These are phyloP conservation scores for Blastomyces silverae DNA, from an alignment of 2,329 filamentous ascomycete genomes.

Conservation along the genomic window DNA sequence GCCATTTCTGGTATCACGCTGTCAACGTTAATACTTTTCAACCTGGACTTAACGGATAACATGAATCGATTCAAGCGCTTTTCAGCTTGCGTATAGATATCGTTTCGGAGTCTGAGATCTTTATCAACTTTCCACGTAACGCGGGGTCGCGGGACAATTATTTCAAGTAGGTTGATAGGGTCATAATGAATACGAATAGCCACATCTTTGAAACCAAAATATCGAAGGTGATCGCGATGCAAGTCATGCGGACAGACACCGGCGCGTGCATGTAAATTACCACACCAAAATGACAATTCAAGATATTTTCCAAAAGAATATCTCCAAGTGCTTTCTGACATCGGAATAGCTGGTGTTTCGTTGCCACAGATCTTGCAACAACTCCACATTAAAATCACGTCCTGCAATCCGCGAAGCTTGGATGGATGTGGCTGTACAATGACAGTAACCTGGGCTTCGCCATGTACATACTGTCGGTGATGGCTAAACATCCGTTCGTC, in stretches of 20 bases:
- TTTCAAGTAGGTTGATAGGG: constrained; percentile 83
- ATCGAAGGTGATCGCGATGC: constrained; percentile 83
- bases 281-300: constrained; percentile 96
- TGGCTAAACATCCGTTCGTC: constrained; percentile 86
- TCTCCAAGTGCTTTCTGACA: constrained; percentile 94
- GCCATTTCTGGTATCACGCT: constrained; percentile 82
- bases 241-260: constrained; percentile 84
- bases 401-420: constrained; percentile 57
- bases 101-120: constrained; percentile 86
- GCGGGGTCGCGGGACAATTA: constrained; percentile 80
- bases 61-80: constrained; percentile 82
- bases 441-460: constrained; percentile 85
- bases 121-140: constrained; percentile 98
- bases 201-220: constrained; percentile 81
- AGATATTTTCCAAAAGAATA: constrained; percentile 98
- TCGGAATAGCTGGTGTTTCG: constrained; percentile 79
- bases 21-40: constrained; percentile 85
- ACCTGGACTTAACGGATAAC: constrained; percentile 70
- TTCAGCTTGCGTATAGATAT: constrained; percentile 74
- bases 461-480: constrained; percentile 94
- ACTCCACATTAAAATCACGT: constrained; percentile 95
- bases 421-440: constrained; percentile 71
- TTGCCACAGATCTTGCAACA: constrained; percentile 87
- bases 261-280: constrained; percentile 65
- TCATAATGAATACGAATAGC: constrained; percentile 89